Percentiles rank a stretch among this genome's conserved stretches.
These are phyloP conservation scores for Boletus coccyginus DNA, from an alignment of 768 basidiomycete species.

Conservation along the genomic window DNA sequence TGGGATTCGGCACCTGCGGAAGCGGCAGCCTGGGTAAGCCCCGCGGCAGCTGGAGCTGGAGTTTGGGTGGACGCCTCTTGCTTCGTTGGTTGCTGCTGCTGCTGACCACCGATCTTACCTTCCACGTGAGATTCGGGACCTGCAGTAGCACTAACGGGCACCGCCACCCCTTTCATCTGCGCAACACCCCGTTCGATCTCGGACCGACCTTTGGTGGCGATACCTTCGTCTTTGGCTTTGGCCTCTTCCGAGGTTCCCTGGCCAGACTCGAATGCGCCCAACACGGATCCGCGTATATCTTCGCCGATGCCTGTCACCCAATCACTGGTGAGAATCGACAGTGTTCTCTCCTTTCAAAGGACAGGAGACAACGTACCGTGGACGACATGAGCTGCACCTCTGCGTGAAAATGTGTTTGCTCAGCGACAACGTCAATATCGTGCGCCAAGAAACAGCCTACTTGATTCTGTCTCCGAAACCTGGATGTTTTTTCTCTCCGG, in stretches of 20 bases:
- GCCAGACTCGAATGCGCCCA: slow-evolving; percentile 39
- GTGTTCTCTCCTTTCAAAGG: background rate
- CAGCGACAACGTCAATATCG: background rate
- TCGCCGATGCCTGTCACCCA: slow-evolving; percentile 41
- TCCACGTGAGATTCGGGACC: background rate
- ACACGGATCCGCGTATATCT: slow-evolving; percentile 40
- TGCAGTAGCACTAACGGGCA: background rate
- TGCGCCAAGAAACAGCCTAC: background rate
- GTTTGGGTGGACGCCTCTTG: background rate
- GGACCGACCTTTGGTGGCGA: slow-evolving; percentile 35
- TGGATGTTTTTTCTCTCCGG: background rate
- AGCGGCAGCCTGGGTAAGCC: background rate
- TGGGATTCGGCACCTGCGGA: background rate
- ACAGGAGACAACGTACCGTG: slow-evolving; percentile 30
- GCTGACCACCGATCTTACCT: background rate
- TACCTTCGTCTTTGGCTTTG: slow-evolving; percentile 34
- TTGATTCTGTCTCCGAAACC: slow-evolving; percentile 17
- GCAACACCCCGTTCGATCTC: slow-evolving; percentile 42
- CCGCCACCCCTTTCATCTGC: slow-evolving; percentile 18
- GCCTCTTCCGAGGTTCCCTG: slow-evolving; percentile 23
- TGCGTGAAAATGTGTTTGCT: background rate
- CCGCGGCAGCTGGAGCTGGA: background rate
- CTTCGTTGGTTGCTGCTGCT: background rate
- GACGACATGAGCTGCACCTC: slow-evolving; percentile 36
- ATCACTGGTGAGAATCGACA: background rate